A percentile compares a stretch with the other conserved stretches of the same genome.
These are phyloP conservation scores for Verticillium nonalfalfae DNA, from an alignment of 2,329 filamentous ascomycete species.

Conservation along the genomic window DNA sequence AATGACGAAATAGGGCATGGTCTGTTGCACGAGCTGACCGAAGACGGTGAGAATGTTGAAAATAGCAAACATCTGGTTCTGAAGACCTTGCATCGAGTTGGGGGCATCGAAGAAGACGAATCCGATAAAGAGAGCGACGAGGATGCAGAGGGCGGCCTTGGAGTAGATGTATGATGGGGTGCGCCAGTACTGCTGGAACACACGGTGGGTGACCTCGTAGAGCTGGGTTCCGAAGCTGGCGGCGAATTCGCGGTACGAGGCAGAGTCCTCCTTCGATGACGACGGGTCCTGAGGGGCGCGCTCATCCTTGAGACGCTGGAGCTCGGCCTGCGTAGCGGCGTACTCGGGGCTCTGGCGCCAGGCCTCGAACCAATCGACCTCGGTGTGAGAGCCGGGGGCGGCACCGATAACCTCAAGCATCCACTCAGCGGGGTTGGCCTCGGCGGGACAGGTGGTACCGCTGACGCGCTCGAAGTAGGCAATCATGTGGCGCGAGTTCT, in stretches of 20 bases:
- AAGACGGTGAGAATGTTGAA: slow-evolving; percentile 83
- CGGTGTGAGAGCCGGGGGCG: slow-evolving; percentile 55
- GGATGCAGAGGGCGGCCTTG: slow-evolving; percentile 62
- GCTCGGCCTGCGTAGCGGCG: slow-evolving; percentile 46
- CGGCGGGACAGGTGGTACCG: slow-evolving; percentile 54
- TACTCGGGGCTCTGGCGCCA: slow-evolving; percentile 57
- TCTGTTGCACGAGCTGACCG: slow-evolving; percentile 70
- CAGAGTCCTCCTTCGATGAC: slow-evolving; percentile 25
- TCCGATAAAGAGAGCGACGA: slow-evolving; percentile 69
- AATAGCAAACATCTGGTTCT: slow-evolving; percentile 81
- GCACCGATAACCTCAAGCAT: slow-evolving; percentile 62
- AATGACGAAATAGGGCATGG: slow-evolving; percentile 80
- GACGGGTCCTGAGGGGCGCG: slow-evolving; percentile 25
- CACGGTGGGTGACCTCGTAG: slow-evolving; percentile 60
- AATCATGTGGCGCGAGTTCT: slow-evolving; percentile 61
- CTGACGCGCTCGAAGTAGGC: slow-evolving; percentile 73
- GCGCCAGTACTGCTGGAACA: slow-evolving; percentile 91
- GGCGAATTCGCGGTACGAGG: slow-evolving; percentile 69
- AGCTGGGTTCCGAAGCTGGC: slow-evolving; percentile 67
- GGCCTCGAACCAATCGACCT: slow-evolving; percentile 58
- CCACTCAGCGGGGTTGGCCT: slow-evolving; percentile 78
- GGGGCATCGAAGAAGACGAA: slow-evolving; percentile 72
- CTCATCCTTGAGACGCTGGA: slow-evolving; percentile 48
- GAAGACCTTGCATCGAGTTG: slow-evolving; percentile 68
- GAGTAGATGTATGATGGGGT: slow-evolving; percentile 85